Evolutionary conservation across 352 stramenopile genomes (phyloP).

Genomic region (Pythium aquatile): DNA sequence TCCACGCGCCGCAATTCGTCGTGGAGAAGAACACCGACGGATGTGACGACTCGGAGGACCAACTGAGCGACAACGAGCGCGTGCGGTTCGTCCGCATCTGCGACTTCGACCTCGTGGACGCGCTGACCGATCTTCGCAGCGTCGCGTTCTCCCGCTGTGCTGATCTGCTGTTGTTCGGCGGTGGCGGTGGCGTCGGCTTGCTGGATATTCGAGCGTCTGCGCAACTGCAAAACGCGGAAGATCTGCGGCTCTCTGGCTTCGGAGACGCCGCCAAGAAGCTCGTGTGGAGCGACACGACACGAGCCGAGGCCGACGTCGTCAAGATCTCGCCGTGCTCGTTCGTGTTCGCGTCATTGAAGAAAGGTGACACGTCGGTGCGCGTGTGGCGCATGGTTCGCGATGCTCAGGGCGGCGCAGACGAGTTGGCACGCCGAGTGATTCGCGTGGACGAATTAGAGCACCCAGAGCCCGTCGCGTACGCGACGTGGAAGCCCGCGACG

Average conservation of each 20-base stretch:
- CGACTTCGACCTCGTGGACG: slow-evolving; percentile 35
- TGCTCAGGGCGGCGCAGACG: neutral
- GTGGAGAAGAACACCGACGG: neutral
- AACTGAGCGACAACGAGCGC: slow-evolving; percentile 14
- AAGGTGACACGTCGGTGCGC: slow-evolving; percentile 34
- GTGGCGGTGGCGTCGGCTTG: slow-evolving; percentile 43
- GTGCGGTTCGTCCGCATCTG: slow-evolving; percentile 55
- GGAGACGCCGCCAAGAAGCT: slow-evolving; percentile 31
- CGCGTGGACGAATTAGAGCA: slow-evolving; percentile 47
- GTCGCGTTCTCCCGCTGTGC: slow-evolving; percentile 68
- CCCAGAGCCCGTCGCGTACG: slow-evolving; percentile 67
- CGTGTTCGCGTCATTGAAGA: slow-evolving; percentile 56
- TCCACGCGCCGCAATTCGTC: slow-evolving; percentile 59
- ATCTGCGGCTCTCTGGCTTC: slow-evolving; percentile 19
- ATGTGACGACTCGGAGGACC: neutral
- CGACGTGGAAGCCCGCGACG: slow-evolving; percentile 77
- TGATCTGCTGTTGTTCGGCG: slow-evolving; percentile 57
- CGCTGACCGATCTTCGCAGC: slow-evolving; percentile 32
- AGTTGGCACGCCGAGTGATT: slow-evolving; percentile 18
- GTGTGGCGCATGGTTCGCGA: slow-evolving; percentile 57
- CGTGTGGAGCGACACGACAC: slow-evolving; percentile 24
- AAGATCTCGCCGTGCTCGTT: slow-evolving; percentile 77
- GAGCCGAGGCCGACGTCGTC: slow-evolving; percentile 41
- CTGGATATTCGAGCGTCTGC: slow-evolving; percentile 39
- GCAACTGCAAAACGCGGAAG: slow-evolving; percentile 3